phyloP scores from a whole-genome alignment of 257 asterid species.

The Solanum piurae region DNA sequence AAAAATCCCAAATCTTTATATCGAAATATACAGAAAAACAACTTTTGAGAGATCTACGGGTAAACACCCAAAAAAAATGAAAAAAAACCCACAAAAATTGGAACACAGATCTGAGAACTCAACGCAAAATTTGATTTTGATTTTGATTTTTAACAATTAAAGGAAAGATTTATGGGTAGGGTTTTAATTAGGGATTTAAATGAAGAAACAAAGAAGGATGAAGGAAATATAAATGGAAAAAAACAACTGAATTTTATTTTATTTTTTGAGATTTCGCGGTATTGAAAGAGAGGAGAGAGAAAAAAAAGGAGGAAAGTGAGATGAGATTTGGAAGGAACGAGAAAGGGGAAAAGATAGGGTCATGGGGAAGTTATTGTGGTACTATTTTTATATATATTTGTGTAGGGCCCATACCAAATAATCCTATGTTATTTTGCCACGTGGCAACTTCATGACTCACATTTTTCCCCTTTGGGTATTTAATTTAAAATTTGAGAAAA shows the following conservation, averaged over 20 bases:
- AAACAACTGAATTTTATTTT: slow-evolving; percentile 14
- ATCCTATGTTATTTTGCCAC: slow-evolving; percentile 27
- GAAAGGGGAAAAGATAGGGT: slow-evolving; percentile 23
- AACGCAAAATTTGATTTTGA: background rate
- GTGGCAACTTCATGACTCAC: slow-evolving; percentile 4
- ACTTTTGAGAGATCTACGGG: slow-evolving; percentile 30
- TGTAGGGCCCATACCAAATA: slow-evolving; percentile 24
- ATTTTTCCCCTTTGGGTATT: background rate
- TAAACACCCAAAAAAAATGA: background rate
- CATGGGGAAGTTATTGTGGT: slow-evolving; percentile 7
- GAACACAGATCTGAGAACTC: slow-evolving; percentile 43
- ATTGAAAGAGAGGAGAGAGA: slow-evolving; percentile 6
- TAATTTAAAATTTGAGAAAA: background rate
- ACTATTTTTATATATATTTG: slow-evolving; percentile 14
- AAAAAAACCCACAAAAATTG: background rate
- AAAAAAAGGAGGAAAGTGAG: background rate
- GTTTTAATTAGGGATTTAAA: slow-evolving; percentile 15
- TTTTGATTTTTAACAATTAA: background rate
- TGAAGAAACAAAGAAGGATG: background rate
- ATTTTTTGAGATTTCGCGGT: slow-evolving; percentile 31
- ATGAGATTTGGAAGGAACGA: slow-evolving; percentile 31
- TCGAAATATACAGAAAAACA: background rate
- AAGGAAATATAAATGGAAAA: slow-evolving; percentile 14
- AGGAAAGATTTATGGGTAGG: slow-evolving; percentile 18
- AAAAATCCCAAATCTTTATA: slow-evolving; percentile 16